Conservation (phyloP, 2,329 filamentous ascomycete species). For the Geosmithia flava region DNA sequence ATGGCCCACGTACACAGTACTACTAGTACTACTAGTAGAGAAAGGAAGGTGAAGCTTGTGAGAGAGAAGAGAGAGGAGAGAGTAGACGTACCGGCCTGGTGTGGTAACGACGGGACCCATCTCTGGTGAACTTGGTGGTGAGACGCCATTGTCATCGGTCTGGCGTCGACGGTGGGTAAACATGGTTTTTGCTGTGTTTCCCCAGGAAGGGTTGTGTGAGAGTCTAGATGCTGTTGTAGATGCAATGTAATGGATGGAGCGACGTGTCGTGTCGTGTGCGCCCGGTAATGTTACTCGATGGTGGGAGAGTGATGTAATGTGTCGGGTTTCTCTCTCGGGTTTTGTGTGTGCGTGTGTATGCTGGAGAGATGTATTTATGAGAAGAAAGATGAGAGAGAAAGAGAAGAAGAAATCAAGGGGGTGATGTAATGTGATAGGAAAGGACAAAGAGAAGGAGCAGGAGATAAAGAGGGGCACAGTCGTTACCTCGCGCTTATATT, state of each 20-base stretch:
- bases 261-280: no score
- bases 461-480: background rate
- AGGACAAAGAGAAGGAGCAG: background rate
- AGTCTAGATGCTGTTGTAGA: background rate
- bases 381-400: no score
- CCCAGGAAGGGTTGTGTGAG: background rate
- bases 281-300: no score
- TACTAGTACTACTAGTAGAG: no score
- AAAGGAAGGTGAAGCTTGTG: background rate
- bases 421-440: background rate
- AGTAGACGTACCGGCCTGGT: background rate
- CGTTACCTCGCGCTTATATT: background rate
- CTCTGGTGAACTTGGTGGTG: conserved; percentile 1
- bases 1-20: no score
- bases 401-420: no score
- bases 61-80: background rate
- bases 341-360: no score
- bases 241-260: no score
- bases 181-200: background rate
- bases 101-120: background rate
- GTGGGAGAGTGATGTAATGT: no score
- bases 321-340: no score
- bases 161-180: background rate
- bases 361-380: no score
- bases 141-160: background rate